These are phyloP conservation scores for Ustilago curta DNA, from an alignment of 1,284 basidiomycete species.

Conservation along the genomic window DNA sequence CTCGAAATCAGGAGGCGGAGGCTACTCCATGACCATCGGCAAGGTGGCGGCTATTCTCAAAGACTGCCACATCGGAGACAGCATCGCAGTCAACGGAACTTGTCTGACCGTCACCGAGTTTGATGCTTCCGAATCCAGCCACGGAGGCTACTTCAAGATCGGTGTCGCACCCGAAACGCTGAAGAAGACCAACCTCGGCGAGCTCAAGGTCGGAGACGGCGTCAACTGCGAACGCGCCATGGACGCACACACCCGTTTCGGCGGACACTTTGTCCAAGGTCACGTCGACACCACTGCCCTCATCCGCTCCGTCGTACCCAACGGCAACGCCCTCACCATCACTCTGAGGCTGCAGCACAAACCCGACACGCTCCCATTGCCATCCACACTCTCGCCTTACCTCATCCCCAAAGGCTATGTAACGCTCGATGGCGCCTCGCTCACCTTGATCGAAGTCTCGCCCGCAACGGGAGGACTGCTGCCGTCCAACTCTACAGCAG, in stretches of 20 bases:
- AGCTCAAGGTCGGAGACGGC: conserved; percentile 80
- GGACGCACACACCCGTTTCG: conserved; percentile 88
- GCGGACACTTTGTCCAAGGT: conserved; percentile 93
- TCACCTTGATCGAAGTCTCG: conserved; percentile 85
- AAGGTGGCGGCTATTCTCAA: conserved; percentile 80
- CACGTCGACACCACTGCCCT: conserved; percentile 82
- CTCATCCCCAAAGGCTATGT: conserved; percentile 97
- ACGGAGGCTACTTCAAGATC: conserved; percentile 78
- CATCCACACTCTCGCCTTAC: conserved; percentile 80
- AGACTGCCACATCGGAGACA: conserved; percentile 95
- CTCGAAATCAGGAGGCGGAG: conserved; percentile 75
- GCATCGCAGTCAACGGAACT: conserved; percentile 84
- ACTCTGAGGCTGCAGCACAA: conserved; percentile 75
- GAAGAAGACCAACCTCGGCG: conserved; percentile 83
- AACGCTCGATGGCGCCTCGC: conserved; percentile 91
- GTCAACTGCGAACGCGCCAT: conserved; percentile 97
- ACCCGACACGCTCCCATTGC: conserved; percentile 72
- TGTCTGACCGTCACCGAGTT: conserved; percentile 92
- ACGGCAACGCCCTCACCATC: conserved; percentile 88
- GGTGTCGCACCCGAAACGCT: conserved; percentile 98
- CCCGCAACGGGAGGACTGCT: conserved; percentile 59
- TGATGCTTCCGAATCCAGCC: conserved; percentile 68
- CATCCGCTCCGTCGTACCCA: conserved; percentile 74
- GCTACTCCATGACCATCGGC: conserved; percentile 86
- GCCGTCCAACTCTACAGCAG: conserved; percentile 50